Evolutionary conservation across 306 rosid genomes (phyloP).

Genomic region (Morella rubra): DNA sequence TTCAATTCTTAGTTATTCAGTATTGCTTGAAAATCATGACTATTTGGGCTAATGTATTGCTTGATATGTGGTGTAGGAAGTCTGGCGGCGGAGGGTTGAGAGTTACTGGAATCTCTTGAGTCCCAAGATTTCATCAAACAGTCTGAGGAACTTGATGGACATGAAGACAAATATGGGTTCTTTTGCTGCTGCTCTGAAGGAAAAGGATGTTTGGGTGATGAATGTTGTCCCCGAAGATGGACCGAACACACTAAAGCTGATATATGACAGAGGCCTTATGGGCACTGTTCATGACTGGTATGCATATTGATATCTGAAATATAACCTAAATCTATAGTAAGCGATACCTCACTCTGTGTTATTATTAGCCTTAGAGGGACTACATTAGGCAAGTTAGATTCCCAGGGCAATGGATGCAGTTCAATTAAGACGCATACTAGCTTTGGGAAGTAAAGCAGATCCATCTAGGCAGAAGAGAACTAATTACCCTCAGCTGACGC

Average conservation of each 20-base stretch:
- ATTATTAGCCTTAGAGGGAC: not conserved
- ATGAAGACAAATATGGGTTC: slow-evolving; percentile 94
- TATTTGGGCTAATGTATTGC: slow-evolving; percentile 21
- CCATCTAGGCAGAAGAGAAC: not conserved
- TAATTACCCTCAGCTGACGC: not conserved
- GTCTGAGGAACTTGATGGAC: slow-evolving; percentile 86
- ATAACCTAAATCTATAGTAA: not conserved
- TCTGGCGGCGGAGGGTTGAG: slow-evolving; percentile 75
- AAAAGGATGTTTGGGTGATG: slow-evolving; percentile 95
- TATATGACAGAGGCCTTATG: slow-evolving; percentile 91
- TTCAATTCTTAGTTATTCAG: not conserved
- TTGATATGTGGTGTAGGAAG: slow-evolving; percentile 53
- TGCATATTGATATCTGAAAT: slow-evolving; percentile 17
- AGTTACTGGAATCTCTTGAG: slow-evolving; percentile 82
- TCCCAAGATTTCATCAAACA: slow-evolving; percentile 60
- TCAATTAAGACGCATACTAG: not conserved
- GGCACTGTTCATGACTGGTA: slow-evolving; percentile 86
- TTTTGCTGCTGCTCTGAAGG: slow-evolving; percentile 85
- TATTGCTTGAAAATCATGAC: slow-evolving; percentile 3
- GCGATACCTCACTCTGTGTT: slow-evolving; percentile 1
- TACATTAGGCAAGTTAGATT: not conserved
- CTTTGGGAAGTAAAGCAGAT: not conserved
- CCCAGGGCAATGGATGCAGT: not conserved
- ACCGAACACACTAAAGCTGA: slow-evolving; percentile 78
- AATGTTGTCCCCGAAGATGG: slow-evolving; percentile 86